Base-by-base conservation (phyloP, 768 basidiomycete genomes). In the Xerocomellus chrysenteron region DNA sequence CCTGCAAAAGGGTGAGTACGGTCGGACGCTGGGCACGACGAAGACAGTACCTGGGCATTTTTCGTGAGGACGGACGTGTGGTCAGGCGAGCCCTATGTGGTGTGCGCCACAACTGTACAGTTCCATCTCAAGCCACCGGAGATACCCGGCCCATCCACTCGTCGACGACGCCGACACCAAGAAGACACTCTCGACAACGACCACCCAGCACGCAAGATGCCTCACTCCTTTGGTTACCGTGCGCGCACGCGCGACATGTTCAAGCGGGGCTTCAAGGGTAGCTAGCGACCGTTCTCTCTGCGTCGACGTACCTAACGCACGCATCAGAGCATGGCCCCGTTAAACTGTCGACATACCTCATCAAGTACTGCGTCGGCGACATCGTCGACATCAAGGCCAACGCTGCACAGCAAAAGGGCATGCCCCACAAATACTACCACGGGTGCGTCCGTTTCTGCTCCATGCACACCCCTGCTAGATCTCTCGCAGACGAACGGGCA, bases 241-340 rank as follows among this genome's bases (percentile, higher is more conserved):
- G 96, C 96, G 90, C 94, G 96, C 69, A 98, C 96, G 88, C 94
- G 96, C 87, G 82, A 95, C 81, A 97, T 98, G 95, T 98, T 99
- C 91, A 94, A 92, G 86, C 83, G 91, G 81, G 90, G 87, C 71
- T 98, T 98, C 89, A 96, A 96, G 85, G 86, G 94, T 95, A 76
- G 68, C 82, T 74, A 58, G 48, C 53, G 47, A 60, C 46, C 1
- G 0, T 33, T 41, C 52, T 47, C 57, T 55, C 57, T 64, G 42
- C 61, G 32, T 61, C 3, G 44, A 19, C 28, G 17, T 10, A 26
- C 26, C 55, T 56, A n/a, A 60, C 54, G 17, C 44, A 49, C 19
- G 26, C 42, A 48, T 36, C 66, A 96, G 92, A 95, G 70, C 88
- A 94, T 73, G 97, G 97, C 71, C 83, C 83, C 64, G 82, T 94